Conservation (phyloP, 2,329 filamentous ascomycete species). For the Bipolaris sorokiniana region DNA sequence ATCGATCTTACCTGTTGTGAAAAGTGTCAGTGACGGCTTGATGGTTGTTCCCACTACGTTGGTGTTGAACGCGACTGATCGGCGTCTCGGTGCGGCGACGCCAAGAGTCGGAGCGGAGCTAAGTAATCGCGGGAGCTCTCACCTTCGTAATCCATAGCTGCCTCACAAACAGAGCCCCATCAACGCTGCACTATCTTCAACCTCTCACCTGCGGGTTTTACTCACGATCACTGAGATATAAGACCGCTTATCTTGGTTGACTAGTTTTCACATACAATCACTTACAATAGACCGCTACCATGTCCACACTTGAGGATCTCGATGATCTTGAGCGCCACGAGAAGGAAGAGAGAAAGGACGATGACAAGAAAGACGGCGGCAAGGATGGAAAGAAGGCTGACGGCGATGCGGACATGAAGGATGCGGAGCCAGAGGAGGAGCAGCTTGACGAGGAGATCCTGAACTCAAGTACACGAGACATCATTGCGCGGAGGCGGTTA, state of each 20-base stretch:
- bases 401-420: constrained; percentile 90
- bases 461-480: constrained; percentile 90
- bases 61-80: constrained; percentile 8
- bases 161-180: constrained; percentile 38
- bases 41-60: background rate
- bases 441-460: constrained; percentile 93
- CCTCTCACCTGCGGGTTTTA: constrained; percentile 11
- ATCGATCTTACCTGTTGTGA: no score
- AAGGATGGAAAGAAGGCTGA: constrained; percentile 64
- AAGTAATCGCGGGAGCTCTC: constrained; percentile 17
- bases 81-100: constrained; percentile 7
- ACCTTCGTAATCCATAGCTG: constrained; percentile 45
- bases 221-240: constrained; percentile 4
- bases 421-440: constrained; percentile 71
- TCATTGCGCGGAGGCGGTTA: constrained; percentile 85
- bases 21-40: no score
- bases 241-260: background rate
- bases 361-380: constrained; percentile 59
- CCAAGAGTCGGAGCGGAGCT: constrained; percentile 16
- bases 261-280: constrained; percentile 2
- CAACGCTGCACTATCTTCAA: constrained; percentile 22
- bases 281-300: constrained; percentile 52
- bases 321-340: constrained; percentile 84
- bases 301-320: constrained; percentile 92
- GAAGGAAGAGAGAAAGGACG: constrained; percentile 71